Conservation (phyloP, 2,329 filamentous ascomycete genomes). For the Thermothelomyces thermophilus region DNA sequence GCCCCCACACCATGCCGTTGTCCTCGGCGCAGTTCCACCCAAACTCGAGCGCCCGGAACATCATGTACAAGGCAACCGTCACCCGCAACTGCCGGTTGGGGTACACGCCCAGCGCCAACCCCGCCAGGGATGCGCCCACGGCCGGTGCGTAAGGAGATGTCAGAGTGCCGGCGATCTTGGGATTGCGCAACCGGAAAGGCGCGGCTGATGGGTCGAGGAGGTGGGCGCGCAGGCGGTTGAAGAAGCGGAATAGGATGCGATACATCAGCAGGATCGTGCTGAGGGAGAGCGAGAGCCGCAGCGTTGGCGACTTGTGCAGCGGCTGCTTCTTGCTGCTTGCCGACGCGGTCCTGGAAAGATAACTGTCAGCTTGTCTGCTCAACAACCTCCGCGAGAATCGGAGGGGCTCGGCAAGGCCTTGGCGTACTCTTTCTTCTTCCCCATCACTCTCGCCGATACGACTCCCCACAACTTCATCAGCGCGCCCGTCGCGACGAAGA, state of each 20-base stretch:
- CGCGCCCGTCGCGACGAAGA: constrained; percentile 59
- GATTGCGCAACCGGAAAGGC: constrained; percentile 78
- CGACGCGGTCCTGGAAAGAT: constrained; percentile 19
- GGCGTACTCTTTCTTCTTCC: constrained; percentile 40
- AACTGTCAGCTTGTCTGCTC: neutral
- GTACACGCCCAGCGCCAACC: constrained; percentile 72
- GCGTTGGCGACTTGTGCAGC: constrained; percentile 58
- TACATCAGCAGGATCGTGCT: constrained; percentile 84
- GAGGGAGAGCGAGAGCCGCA: constrained; percentile 74
- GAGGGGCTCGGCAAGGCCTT: neutral
- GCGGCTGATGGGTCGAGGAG: constrained; percentile 73
- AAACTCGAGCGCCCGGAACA: constrained; percentile 79
- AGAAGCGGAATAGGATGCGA: constrained; percentile 83
- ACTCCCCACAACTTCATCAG: constrained; percentile 57
- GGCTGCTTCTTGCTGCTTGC: constrained; percentile 40
- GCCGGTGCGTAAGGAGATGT: constrained; percentile 82
- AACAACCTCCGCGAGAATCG: neutral
- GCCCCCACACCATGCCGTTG: constrained; percentile 60
- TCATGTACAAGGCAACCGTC: constrained; percentile 72
- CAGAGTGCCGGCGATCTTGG: constrained; percentile 63
- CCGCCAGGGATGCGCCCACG: constrained; percentile 82
- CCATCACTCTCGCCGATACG: constrained; percentile 43
- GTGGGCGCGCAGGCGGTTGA: constrained; percentile 69
- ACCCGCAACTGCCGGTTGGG: constrained; percentile 61
- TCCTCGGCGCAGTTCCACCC: constrained; percentile 77